phyloP scores from a whole-genome alignment of 2,329 filamentous ascomycete species.

The Chrysoporthe deuterocubensis region DNA sequence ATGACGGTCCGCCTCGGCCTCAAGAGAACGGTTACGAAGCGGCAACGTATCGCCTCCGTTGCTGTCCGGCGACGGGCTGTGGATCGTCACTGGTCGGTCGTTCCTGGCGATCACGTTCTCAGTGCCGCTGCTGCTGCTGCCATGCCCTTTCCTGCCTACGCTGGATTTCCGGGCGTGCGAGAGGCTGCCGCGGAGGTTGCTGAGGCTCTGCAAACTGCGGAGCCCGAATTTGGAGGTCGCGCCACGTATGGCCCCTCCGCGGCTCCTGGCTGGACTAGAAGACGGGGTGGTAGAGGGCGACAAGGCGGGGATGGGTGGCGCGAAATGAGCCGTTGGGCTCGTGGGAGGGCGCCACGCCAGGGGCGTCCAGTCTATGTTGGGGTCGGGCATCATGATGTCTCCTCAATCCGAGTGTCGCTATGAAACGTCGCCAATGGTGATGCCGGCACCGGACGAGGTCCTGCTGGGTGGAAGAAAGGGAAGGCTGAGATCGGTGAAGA shows the following conservation, averaged over 20 bases:
- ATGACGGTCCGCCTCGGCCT: not conserved
- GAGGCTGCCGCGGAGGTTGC: constrained; percentile 7
- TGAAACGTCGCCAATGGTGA: not conserved
- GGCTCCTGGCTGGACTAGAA: not conserved
- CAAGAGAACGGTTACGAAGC: not conserved
- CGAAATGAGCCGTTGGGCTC: not conserved
- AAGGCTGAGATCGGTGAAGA: not conserved
- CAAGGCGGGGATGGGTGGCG: not conserved
- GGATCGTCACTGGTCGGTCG: not conserved
- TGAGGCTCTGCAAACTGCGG: constrained; percentile 15
- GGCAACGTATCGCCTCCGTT: not conserved
- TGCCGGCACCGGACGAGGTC: not conserved
- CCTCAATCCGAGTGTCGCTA: no score
- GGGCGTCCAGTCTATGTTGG: not conserved
- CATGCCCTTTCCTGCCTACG: not conserved
- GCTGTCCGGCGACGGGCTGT: not conserved
- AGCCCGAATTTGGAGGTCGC: constrained; percentile 5
- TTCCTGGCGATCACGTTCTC: not conserved
- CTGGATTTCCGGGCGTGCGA: not conserved
- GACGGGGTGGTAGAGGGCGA: not conserved
- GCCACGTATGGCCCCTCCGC: not conserved
- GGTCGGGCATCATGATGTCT: not conserved
- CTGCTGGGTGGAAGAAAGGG: not conserved
- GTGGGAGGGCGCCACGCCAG: not conserved
- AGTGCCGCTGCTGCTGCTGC: not conserved